phyloP scores from a whole-genome alignment of 1,139 yeast genomes.

The Debaryomyces subglobosus region DNA sequence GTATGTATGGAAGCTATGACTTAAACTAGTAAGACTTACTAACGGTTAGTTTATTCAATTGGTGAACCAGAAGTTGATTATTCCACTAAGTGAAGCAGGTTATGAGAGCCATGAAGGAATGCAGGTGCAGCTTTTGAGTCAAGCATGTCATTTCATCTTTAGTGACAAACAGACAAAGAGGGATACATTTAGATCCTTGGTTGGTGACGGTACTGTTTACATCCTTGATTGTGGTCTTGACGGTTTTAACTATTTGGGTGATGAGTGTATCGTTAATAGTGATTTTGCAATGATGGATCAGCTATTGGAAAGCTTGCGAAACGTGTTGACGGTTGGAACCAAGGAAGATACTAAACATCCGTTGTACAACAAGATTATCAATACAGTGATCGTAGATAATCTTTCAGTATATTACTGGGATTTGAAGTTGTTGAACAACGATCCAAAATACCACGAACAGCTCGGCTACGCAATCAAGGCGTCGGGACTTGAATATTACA shows the following conservation, averaged over 20 bases:
- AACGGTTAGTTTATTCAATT: constrained; percentile 4
- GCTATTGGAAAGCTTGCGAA: constrained; percentile 6
- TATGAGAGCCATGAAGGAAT: background rate
- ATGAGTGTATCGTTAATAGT: background rate
- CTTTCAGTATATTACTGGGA: constrained; percentile 41
- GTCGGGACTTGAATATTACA: constrained; percentile 19
- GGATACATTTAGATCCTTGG: background rate
- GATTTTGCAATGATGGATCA: constrained; percentile 8
- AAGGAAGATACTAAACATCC: background rate
- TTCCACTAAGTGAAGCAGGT: background rate
- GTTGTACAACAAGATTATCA: constrained; percentile 13
- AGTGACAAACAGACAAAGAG: constrained; percentile 7
- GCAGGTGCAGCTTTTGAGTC: constrained; percentile 8
- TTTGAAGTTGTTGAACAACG: constrained; percentile 20
- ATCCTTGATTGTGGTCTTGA: constrained; percentile 13
- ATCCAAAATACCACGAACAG: constrained; percentile 13
- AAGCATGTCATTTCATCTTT: constrained; percentile 13
- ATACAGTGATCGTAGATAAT: constrained; percentile 27
- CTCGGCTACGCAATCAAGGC: constrained; percentile 17
- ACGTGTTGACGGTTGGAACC: constrained; percentile 4
- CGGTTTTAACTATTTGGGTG: constrained; percentile 2
- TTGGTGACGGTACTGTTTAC: constrained; percentile 1
- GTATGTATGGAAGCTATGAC: background rate
- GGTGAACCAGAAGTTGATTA: background rate
- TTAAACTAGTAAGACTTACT: background rate